These are phyloP conservation scores for Xerocomus brunneocitrinus DNA, from an alignment of 768 basidiomycete species.

Conservation along the genomic window DNA sequence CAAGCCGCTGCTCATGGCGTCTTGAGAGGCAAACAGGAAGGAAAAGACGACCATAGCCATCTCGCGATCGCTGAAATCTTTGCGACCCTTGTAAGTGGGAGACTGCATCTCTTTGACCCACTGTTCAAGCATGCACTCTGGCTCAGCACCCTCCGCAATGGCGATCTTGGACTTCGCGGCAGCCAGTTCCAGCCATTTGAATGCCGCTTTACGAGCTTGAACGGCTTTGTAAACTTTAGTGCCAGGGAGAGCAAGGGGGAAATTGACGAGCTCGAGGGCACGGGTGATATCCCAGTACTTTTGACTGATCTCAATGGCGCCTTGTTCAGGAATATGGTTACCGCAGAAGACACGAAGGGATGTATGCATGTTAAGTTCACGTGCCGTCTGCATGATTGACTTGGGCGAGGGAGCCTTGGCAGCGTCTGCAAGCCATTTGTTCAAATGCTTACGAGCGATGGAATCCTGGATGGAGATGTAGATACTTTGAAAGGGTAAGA, in stretches of 20 bases:
- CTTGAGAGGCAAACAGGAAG: conserved; percentile 95
- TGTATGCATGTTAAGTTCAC: conserved; percentile 95
- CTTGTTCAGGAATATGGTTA: conserved; percentile 76
- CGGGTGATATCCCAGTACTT: conserved; percentile 96
- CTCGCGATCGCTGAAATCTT: conserved; percentile 87
- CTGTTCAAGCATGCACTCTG: conserved; percentile 87
- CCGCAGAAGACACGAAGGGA: conserved; percentile 97
- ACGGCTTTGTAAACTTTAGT: conserved; percentile 95
- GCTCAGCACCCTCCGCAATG: conserved; percentile 75
- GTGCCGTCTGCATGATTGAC: conserved; percentile 85
- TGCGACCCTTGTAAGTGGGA: conserved; percentile 65
- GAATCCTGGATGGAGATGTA: conserved; percentile 82
- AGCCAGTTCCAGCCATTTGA: conserved; percentile 75
- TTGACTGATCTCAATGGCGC: conserved; percentile 75
- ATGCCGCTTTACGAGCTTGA: conserved; percentile 81
- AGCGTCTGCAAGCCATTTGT: conserved; percentile 62
- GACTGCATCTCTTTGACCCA: conserved; percentile 78
- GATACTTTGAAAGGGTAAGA: conserved; percentile 43
- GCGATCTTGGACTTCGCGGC: conserved; percentile 74
- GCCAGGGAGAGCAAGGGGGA: conserved; percentile 91
- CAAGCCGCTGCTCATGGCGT: conserved; percentile 96
- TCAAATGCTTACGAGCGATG: conserved; percentile 74
- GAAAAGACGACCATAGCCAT: conserved; percentile 97
- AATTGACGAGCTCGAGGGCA: conserved; percentile 97
- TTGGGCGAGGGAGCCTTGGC: conserved; percentile 44